A percentile compares a stretch with the other conserved stretches of the same genome.
Evolutionary conservation across 768 basidiomycete genomes (phyloP).

Genomic region (Saitozyma podzolica): DNA sequence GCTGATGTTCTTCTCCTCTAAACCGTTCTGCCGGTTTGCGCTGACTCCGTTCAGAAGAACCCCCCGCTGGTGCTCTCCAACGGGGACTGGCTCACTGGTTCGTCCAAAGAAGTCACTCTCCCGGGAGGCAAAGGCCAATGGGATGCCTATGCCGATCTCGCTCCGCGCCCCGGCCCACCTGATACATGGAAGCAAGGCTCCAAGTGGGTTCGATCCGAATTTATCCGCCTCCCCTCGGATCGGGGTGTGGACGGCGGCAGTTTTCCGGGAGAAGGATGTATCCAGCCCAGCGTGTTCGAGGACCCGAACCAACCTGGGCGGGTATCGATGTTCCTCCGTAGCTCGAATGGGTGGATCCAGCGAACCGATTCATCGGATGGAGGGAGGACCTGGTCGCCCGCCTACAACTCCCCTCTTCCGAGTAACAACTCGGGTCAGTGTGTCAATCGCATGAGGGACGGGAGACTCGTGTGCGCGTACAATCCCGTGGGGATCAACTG

Average conservation of each 20-base stretch:
- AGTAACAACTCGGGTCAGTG: conserved; percentile 29
- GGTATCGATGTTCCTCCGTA: conserved; percentile 14
- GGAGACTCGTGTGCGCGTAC: conserved; percentile 11
- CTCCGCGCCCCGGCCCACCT: conserved; percentile 12
- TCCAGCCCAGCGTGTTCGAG: conserved; percentile 22
- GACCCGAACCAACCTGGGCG: background rate
- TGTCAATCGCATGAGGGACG: conserved; percentile 6
- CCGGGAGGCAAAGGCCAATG: conserved; percentile 3
- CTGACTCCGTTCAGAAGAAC: conserved; percentile 11
- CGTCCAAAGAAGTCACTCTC: conserved; percentile 14
- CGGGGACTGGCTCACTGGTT: conserved; percentile 24
- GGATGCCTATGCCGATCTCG: conserved; percentile 20
- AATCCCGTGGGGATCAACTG: conserved; percentile 13
- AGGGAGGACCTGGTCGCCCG: conserved; percentile 21
- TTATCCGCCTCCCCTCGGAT: conserved; percentile 17
- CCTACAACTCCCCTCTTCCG: conserved; percentile 12
- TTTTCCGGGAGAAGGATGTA: conserved; percentile 25
- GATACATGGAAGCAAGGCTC: conserved; percentile 14
- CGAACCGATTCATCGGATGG: conserved; percentile 18
- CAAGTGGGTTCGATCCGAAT: conserved; percentile 9
- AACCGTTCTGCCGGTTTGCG: too few species aligned
- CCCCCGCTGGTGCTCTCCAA: conserved; percentile 17
- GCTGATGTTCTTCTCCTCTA: too few species aligned
- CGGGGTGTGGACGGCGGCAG: conserved; percentile 9
- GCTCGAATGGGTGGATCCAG: conserved; percentile 7